These are phyloP conservation scores for Mortierella polycephala DNA, from an alignment of 371 early-diverging fungal species.

Conservation along the genomic window DNA sequence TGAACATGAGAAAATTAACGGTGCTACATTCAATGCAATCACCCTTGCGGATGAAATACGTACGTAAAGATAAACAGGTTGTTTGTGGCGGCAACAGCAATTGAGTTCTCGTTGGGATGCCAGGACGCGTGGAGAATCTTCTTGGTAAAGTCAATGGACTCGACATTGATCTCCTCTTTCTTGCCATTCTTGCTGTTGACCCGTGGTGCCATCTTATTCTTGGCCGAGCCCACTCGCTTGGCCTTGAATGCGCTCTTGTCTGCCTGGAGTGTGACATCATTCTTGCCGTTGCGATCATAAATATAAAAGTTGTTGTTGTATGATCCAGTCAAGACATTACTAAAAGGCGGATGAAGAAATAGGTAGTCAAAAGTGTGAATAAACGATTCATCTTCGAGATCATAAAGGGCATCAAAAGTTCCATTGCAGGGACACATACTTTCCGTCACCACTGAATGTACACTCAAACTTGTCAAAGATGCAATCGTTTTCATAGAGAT, in stretches of 20 bases:
- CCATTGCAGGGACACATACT: constrained; percentile 30
- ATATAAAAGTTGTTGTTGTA: constrained; percentile 98
- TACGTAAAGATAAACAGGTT: constrained; percentile 96
- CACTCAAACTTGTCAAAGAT: constrained; percentile 99
- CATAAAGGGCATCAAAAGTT: no score
- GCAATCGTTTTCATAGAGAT: constrained; percentile 98
- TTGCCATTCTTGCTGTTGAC: constrained; percentile 55
- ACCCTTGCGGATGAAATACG: constrained; percentile 10
- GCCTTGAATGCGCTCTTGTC: constrained; percentile 98
- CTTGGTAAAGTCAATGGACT: constrained; percentile 91
- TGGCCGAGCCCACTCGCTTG: constrained; percentile 77
- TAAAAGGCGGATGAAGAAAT: constrained; percentile 22
- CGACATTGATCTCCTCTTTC: constrained; percentile 83
- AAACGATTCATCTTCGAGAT: no score
- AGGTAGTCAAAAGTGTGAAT: no score
- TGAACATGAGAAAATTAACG: neutral
- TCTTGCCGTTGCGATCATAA: constrained; percentile 78
- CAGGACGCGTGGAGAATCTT: constrained; percentile 98
- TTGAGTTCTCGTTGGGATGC: constrained; percentile 97
- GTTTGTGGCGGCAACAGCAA: constrained; percentile 97
- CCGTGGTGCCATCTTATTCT: constrained; percentile 59
- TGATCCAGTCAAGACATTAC: constrained; percentile 92
- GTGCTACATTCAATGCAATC: neutral
- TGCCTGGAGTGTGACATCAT: constrained; percentile 92
- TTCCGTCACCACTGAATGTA: constrained; percentile 93